A percentile compares a stretch with the other conserved stretches of the same genome.
Evolutionary conservation across 208 protist species (phyloP).

Genomic region (Trypanosoma caninum): DNA sequence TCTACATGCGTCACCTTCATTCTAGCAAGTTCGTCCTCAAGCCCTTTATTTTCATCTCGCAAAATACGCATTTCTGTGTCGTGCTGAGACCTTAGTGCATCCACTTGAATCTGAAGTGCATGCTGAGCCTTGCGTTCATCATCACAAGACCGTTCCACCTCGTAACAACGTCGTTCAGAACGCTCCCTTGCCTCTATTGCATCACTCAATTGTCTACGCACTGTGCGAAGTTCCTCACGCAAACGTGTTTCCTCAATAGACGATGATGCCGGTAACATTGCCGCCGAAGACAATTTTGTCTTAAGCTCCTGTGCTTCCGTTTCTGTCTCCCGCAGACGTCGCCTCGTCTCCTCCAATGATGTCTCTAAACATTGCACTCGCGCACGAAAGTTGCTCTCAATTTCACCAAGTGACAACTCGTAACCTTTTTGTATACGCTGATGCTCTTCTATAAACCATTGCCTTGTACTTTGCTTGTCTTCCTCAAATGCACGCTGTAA

Average conservation of each 20-base stretch:
- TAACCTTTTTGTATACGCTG: constrained; percentile 44
- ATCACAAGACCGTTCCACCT: constrained; percentile 40
- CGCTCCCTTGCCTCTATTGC: constrained; percentile 38
- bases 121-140: constrained; percentile 41
- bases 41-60: constrained; percentile 35
- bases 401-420: constrained; percentile 42
- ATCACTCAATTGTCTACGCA: constrained; percentile 36
- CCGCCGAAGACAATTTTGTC: constrained; percentile 33
- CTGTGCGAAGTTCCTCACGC: constrained; percentile 54
- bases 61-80: constrained; percentile 44
- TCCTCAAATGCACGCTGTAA: constrained; percentile 75
- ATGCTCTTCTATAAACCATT: constrained; percentile 51
- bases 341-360: constrained; percentile 37
- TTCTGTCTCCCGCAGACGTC: constrained; percentile 39
- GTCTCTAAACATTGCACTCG: constrained; percentile 41
- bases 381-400: constrained; percentile 38
- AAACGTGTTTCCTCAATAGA: constrained; percentile 26
- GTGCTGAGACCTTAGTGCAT: constrained; percentile 22
- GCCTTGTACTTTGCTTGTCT: constrained; percentile 53
- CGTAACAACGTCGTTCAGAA: constrained; percentile 45
- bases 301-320: constrained; percentile 48
- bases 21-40: constrained; percentile 25
- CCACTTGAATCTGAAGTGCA: constrained; percentile 40
- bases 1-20: constrained; percentile 37
- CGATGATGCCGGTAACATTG: neutral